These are phyloP conservation scores for Sophora flavescens DNA, from an alignment of 306 rosid species.

Conservation along the genomic window DNA sequence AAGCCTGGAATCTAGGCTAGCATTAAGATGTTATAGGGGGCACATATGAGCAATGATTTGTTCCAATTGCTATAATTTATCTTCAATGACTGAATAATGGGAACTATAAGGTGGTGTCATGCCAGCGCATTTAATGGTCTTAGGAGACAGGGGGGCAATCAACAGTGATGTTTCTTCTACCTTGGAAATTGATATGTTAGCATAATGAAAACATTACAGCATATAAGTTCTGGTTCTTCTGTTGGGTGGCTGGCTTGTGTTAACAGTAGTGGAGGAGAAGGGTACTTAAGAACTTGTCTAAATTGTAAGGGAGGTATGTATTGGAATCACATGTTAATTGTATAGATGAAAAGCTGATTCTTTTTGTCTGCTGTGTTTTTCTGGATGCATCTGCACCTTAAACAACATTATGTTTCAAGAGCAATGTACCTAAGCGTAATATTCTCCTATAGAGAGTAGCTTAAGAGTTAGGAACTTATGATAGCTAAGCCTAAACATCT, in stretches of 20 bases:
- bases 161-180: slow-evolving; percentile 51
- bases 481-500: slow-evolving; percentile 34
- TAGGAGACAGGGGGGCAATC: slow-evolving; percentile 57
- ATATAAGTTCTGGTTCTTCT: slow-evolving; percentile 22
- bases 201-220: slow-evolving; percentile 52
- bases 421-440: slow-evolving; percentile 45
- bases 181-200: slow-evolving; percentile 54
- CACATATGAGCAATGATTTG: slow-evolving; percentile 37
- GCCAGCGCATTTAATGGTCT: slow-evolving; percentile 44
- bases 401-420: slow-evolving; percentile 42
- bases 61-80: slow-evolving; percentile 42
- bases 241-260: slow-evolving; percentile 43
- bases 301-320: slow-evolving; percentile 12
- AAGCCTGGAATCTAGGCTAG: slow-evolving; percentile 52
- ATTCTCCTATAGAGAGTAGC: not conserved
- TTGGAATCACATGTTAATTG: slow-evolving; percentile 46
- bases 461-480: slow-evolving; percentile 15
- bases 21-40: slow-evolving; percentile 38
- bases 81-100: slow-evolving; percentile 40
- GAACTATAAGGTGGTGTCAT: slow-evolving; percentile 40
- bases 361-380: slow-evolving; percentile 38
- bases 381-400: slow-evolving; percentile 36
- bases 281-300: slow-evolving; percentile 8
- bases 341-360: slow-evolving; percentile 46
- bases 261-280: slow-evolving; percentile 19